phyloP scores from a whole-genome alignment of 805 yeast genomes.

The Huiozyma naganishii region DNA sequence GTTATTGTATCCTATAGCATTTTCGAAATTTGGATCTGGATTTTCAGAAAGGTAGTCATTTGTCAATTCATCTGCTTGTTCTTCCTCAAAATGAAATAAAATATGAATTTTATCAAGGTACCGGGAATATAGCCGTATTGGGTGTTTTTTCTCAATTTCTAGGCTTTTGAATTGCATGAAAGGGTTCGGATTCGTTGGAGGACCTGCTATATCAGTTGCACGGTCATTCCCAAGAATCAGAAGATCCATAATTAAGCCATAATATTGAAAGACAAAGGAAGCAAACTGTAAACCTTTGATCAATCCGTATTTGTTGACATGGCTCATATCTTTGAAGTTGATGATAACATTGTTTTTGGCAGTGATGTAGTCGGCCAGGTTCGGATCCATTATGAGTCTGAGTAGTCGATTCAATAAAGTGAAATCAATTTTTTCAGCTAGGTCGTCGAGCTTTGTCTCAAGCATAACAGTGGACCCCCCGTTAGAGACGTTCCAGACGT shows the following conservation, averaged over 20 bases:
- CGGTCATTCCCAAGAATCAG: conserved; percentile 76
- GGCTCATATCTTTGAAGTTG: conserved; percentile 90
- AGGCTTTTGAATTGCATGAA: conserved; percentile 58
- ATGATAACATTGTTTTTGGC: conserved; percentile 78
- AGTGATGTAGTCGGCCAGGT: conserved; percentile 88
- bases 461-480: conserved; percentile 79
- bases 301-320: conserved; percentile 79
- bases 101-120: conserved; percentile 76
- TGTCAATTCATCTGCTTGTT: conserved; percentile 64
- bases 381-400: conserved; percentile 74
- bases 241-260: conserved; percentile 77
- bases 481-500: conserved; percentile 66
- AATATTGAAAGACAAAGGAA: conserved; percentile 80
- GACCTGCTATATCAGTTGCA: conserved; percentile 81
- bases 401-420: conserved; percentile 75
- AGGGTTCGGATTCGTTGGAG: conserved; percentile 58
- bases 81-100: conserved; percentile 61
- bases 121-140: conserved; percentile 71
- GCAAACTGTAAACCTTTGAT: conserved; percentile 85
- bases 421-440: conserved; percentile 81
- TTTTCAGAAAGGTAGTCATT: conserved; percentile 71
- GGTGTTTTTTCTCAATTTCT: conserved; percentile 54
- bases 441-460: conserved; percentile 59
- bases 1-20: conserved; percentile 75
- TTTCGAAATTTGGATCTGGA: conserved; percentile 89